Evolutionary conservation across 1,284 basidiomycete genomes (phyloP).

Genomic region (Agroathelia rolfsii): DNA sequence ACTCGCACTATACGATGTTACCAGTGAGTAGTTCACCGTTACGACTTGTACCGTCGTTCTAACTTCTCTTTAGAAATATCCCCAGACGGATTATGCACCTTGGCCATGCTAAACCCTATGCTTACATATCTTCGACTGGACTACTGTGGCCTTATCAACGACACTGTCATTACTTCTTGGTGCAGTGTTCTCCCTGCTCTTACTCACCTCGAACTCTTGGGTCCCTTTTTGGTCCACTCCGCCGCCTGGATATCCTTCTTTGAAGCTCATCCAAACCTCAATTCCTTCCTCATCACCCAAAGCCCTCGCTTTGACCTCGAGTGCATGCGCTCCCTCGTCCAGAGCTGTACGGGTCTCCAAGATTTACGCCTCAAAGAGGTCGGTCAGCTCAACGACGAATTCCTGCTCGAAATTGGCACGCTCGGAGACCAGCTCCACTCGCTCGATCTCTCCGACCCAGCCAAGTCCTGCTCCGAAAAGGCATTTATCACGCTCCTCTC

Average conservation of each 20-base stretch:
- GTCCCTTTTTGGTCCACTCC: slow-evolving; percentile 78
- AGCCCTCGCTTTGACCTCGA: slow-evolving; percentile 81
- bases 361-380: slow-evolving; percentile 77
- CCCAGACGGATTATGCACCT: slow-evolving; percentile 53
- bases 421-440: slow-evolving; percentile 35
- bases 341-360: slow-evolving; percentile 50
- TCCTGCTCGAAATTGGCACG: slow-evolving; percentile 43
- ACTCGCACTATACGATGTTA: slow-evolving; percentile 84
- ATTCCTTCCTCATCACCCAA: slow-evolving; percentile 73
- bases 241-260: slow-evolving; percentile 77
- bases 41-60: slow-evolving; percentile 1
- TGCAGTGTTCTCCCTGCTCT: slow-evolving; percentile 56
- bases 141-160: slow-evolving; percentile 80
- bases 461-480: slow-evolving; percentile 43
- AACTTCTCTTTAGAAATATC: slow-evolving; percentile 44
- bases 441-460: slow-evolving; percentile 55
- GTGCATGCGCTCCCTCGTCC: slow-evolving; percentile 57
- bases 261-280: slow-evolving; percentile 46
- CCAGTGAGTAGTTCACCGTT: slow-evolving; percentile 45
- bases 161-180: slow-evolving; percentile 60
- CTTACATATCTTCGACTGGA: slow-evolving; percentile 71
- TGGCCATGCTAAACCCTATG: slow-evolving; percentile 75
- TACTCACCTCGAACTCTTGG: slow-evolving; percentile 71
- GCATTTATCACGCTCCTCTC: slow-evolving; percentile 48
- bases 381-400: slow-evolving; percentile 60